Conservation (phyloP, 2,329 filamentous ascomycete species). For the Monilinia vaccinii-corymbosi region DNA sequence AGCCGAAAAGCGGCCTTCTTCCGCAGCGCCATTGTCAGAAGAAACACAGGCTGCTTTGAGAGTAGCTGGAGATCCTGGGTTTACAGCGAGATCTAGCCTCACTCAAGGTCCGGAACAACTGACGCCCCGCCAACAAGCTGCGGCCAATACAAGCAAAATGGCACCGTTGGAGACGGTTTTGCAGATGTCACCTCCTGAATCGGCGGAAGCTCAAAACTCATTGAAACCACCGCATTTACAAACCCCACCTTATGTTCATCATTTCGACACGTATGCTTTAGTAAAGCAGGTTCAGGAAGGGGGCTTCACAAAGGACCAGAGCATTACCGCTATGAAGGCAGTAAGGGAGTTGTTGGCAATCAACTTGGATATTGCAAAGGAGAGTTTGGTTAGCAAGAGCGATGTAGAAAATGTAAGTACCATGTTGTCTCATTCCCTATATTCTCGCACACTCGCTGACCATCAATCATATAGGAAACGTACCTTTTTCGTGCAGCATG, state of each 20-base stretch:
- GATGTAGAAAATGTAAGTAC: conserved; percentile 69
- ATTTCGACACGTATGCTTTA: conserved; percentile 90
- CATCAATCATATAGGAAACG: conserved; percentile 46
- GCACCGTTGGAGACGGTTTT: conserved; percentile 44
- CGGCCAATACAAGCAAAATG: conserved; percentile 28
- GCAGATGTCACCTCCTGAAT: conserved; percentile 37
- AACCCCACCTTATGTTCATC: conserved; percentile 77
- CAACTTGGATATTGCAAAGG: conserved; percentile 73
- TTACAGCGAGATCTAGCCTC: neutral
- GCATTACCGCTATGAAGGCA: conserved; percentile 85
- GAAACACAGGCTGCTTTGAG: conserved; percentile 21
- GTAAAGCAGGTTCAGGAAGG: conserved; percentile 68
- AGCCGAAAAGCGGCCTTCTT: conserved; percentile 10
- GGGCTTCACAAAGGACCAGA: conserved; percentile 65
- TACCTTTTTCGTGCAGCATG: conserved; percentile 94
- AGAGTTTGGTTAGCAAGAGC: conserved; percentile 76
- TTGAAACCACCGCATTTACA: conserved; percentile 57
- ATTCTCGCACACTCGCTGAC: neutral
- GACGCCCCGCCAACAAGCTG: conserved; percentile 21
- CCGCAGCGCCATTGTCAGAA: conserved; percentile 21
- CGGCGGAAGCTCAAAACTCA: conserved; percentile 30
- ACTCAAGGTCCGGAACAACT: conserved; percentile 6
- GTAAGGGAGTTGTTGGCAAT: conserved; percentile 66
- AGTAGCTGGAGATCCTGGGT: conserved; percentile 19
- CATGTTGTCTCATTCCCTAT: no score